These are phyloP conservation scores for Nephelium lappaceum DNA, from an alignment of 345 rosid genomes.

Conservation along the genomic window DNA sequence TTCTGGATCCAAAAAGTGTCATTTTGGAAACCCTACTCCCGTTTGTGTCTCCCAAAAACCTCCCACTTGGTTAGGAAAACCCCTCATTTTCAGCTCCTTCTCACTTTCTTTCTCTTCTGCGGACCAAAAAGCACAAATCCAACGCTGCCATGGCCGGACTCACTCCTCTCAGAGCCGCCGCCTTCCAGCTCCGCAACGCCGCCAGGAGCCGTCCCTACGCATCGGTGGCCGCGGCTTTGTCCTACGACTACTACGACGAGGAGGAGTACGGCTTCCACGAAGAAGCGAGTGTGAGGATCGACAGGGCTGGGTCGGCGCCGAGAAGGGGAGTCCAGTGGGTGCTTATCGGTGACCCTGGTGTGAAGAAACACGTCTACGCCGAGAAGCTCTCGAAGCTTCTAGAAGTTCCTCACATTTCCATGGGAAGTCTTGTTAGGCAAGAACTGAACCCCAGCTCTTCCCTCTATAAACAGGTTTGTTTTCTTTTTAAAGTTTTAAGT, in stretches of 20 bases:
- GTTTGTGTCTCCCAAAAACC: constrained; percentile 37
- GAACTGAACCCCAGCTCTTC: constrained; percentile 78
- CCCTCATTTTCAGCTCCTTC: constrained; percentile 8
- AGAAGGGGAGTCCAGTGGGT: constrained; percentile 96
- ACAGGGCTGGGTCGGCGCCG: constrained; percentile 42
- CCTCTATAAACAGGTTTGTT: constrained; percentile 66
- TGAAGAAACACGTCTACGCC: constrained; percentile 73
- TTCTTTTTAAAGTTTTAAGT: background rate
- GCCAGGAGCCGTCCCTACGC: constrained; percentile 45
- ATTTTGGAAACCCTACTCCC: background rate
- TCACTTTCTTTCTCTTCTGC: constrained; percentile 11
- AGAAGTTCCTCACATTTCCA: constrained; percentile 88
- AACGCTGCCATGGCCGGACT: constrained; percentile 65
- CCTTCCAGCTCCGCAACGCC: constrained; percentile 22
- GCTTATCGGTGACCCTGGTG: constrained; percentile 78
- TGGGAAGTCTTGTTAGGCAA: constrained; percentile 82
- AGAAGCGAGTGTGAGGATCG: constrained; percentile 26
- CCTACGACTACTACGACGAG: constrained; percentile 46
- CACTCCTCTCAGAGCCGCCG: constrained; percentile 43
- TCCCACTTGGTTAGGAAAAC: constrained; percentile 13
- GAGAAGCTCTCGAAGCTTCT: constrained; percentile 82
- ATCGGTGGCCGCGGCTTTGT: constrained; percentile 67
- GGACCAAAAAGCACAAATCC: constrained; percentile 25
- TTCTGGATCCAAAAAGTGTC: background rate
- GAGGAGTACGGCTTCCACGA: constrained; percentile 51